Conservation (phyloP, 257 asterid species). For the Jasminum sambac region DNA sequence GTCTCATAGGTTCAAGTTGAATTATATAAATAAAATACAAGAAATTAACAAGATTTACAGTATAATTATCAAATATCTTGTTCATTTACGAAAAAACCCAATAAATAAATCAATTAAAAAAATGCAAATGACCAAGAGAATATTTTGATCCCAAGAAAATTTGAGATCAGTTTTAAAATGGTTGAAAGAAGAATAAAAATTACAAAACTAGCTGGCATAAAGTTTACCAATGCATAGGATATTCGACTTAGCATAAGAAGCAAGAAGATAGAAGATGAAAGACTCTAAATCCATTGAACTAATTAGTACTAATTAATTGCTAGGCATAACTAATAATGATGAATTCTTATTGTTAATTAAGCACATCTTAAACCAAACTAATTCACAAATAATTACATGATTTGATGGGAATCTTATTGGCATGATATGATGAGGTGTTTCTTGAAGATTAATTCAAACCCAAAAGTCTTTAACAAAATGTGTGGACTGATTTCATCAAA, state of each 20-base stretch:
- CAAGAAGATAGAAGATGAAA: conserved; percentile 40
- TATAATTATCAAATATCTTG: too few relatives aligned
- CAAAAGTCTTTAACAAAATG: background rate
- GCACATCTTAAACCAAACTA: background rate
- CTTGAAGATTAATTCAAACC: background rate
- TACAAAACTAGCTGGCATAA: conserved; percentile 25
- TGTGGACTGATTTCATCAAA: conserved; percentile 5
- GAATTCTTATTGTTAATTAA: conserved; percentile 28
- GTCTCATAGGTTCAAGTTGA: too few relatives aligned
- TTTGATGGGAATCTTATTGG: conserved; percentile 14
- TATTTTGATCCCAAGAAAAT: background rate
- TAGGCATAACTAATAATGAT: conserved; percentile 37
- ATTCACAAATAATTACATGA: conserved; percentile 13
- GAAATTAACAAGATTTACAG: too few relatives aligned
- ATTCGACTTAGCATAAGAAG: conserved; percentile 2
- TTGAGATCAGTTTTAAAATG: background rate
- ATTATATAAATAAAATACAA: too few relatives aligned
- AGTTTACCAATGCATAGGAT: conserved; percentile 4
- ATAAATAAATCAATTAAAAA: background rate
- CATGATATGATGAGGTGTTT: background rate
- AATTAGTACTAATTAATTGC: conserved; percentile 40
- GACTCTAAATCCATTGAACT: conserved; percentile 35
- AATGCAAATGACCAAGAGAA: background rate
- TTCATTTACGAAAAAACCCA: too few relatives aligned
- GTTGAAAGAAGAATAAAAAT: background rate